phyloP scores from a whole-genome alignment of 805 yeast genomes.

The Saccharomyces jurei region DNA sequence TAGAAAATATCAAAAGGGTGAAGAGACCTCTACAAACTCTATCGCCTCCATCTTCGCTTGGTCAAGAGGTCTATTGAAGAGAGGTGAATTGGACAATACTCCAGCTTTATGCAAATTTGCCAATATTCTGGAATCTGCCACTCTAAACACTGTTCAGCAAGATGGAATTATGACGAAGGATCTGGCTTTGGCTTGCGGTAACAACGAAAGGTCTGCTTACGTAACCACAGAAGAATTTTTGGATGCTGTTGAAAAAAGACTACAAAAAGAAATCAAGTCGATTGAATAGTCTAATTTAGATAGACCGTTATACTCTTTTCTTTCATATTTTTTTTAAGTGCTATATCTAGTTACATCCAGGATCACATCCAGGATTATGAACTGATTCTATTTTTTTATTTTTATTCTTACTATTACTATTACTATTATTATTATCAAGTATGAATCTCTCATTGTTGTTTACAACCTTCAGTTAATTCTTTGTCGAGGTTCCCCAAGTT shows the following conservation, averaged over 20 bases:
- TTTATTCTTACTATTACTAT: background rate
- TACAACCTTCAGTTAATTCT: slow-evolving; percentile 25
- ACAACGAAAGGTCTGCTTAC: slow-evolving; percentile 50
- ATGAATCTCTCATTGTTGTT: slow-evolving; percentile 18
- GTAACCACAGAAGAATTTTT: slow-evolving; percentile 72
- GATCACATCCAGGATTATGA: background rate
- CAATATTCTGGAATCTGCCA: slow-evolving; percentile 53
- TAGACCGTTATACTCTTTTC: background rate
- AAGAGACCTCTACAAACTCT: slow-evolving; percentile 77
- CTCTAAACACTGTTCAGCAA: slow-evolving; percentile 61
- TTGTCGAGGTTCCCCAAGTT: slow-evolving; percentile 21
- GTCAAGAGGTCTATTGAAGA: slow-evolving; percentile 76
- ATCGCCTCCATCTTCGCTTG: slow-evolving; percentile 82
- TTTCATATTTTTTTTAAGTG: background rate
- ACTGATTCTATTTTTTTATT: background rate
- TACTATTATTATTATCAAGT: background rate
- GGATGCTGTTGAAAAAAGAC: slow-evolving; percentile 63
- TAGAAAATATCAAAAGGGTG: slow-evolving; percentile 74
- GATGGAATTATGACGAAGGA: slow-evolving; percentile 81
- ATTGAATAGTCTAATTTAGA: background rate
- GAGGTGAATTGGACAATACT: slow-evolving; percentile 69
- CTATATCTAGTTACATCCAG: background rate
- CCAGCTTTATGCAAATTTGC: slow-evolving; percentile 66
- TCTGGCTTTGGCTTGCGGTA: slow-evolving; percentile 64
- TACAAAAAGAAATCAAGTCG: slow-evolving; percentile 23